Conservation (phyloP, 306 rosid species). For the Trichosanthes truncata region DNA sequence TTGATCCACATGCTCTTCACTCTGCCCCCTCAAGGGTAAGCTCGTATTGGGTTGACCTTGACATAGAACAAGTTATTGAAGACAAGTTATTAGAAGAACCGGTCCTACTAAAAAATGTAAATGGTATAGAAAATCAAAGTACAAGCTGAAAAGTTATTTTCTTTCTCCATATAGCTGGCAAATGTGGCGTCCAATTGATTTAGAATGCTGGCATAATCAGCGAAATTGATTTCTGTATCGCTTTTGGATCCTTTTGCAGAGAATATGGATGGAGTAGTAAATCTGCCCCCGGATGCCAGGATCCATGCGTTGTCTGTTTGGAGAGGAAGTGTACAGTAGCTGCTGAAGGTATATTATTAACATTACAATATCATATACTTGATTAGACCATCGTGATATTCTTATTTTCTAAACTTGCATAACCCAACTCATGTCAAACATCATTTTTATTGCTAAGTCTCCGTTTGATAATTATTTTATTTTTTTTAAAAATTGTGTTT, state of each 20-base stretch:
- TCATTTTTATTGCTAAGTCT: neutral
- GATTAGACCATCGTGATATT: neutral
- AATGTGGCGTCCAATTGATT: neutral
- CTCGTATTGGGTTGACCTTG: neutral
- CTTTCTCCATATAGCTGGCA: neutral
- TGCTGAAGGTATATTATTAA: conserved; percentile 59
- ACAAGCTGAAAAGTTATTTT: neutral
- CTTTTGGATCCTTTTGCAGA: conserved; percentile 31
- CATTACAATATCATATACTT: conserved; percentile 9
- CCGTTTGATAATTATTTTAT: too few relatives aligned
- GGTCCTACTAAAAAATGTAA: neutral
- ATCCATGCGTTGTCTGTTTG: conserved; percentile 92
- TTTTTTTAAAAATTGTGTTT: too few relatives aligned
- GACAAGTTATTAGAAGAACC: neutral
- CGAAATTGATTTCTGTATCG: neutral
- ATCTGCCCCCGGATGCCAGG: conserved; percentile 47
- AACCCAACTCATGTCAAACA: neutral
- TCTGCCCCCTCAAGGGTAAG: neutral
- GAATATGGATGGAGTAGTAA: conserved; percentile 88
- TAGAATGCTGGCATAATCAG: neutral
- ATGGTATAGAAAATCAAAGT: neutral
- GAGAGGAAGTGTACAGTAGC: conserved; percentile 85
- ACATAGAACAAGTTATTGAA: neutral
- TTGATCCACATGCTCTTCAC: conserved; percentile 4
- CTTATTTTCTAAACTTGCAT: neutral